Conservation (phyloP, 2,329 filamentous ascomycete species). For the Pezizomycotina sp. region DNA sequence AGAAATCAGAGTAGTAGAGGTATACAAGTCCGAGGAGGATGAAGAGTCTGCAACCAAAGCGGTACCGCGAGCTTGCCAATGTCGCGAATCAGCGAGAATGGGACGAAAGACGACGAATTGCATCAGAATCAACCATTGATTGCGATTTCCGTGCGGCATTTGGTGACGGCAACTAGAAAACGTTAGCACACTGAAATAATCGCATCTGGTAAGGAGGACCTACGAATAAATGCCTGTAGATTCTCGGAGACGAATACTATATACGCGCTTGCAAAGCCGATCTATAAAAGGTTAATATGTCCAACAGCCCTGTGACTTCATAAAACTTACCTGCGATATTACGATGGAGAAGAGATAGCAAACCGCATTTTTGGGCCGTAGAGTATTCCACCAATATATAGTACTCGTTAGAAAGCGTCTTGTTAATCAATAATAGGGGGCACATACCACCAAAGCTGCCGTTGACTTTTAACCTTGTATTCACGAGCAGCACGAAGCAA, state of each 20-base stretch:
- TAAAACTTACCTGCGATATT: slow-evolving; percentile 86
- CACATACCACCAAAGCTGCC: slow-evolving; percentile 61
- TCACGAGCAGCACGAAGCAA: slow-evolving; percentile 87
- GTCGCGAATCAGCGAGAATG: slow-evolving; percentile 82
- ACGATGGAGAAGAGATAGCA: slow-evolving; percentile 86
- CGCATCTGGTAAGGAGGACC: not conserved
- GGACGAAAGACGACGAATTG: slow-evolving; percentile 91
- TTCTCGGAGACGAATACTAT: slow-evolving; percentile 87
- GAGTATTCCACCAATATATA: slow-evolving; percentile 75
- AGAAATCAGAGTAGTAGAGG: slow-evolving; percentile 86
- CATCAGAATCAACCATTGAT: slow-evolving; percentile 84
- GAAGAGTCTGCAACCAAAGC: slow-evolving; percentile 88
- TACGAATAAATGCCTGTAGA: slow-evolving; percentile 69
- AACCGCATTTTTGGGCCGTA: slow-evolving; percentile 83
- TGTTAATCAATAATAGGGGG: no score
- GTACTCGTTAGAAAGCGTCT: not conserved
- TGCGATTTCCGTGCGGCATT: slow-evolving; percentile 70
- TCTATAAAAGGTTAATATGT: slow-evolving; percentile 8
- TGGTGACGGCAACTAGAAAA: slow-evolving; percentile 53
- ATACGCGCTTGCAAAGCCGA: slow-evolving; percentile 25
- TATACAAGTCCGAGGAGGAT: slow-evolving; percentile 86
- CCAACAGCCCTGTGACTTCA: slow-evolving; percentile 37
- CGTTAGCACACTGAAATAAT: slow-evolving; percentile 3
- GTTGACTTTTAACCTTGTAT: slow-evolving; percentile 65
- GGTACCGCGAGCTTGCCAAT: slow-evolving; percentile 92